These are phyloP conservation scores for Trypanosomatidae sp. DNA, from an alignment of 208 protist species.

Conservation along the genomic window DNA sequence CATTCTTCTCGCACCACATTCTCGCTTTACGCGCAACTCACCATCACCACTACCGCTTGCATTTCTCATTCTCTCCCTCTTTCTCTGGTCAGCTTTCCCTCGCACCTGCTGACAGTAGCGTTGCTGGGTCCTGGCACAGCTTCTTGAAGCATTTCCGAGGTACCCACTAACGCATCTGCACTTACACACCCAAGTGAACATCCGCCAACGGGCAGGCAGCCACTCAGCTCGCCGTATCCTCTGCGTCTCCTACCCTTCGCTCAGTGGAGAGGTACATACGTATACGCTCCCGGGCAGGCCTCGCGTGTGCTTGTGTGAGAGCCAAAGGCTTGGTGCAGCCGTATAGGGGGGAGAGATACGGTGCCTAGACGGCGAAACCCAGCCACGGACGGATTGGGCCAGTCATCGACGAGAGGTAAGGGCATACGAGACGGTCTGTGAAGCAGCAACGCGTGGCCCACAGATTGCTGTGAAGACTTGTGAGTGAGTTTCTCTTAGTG, in stretches of 20 bases:
- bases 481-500: background rate
- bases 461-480: background rate
- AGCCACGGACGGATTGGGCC: background rate
- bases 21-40: background rate
- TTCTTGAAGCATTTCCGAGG: background rate
- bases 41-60: background rate
- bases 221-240: background rate
- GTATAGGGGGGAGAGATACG: too few species aligned
- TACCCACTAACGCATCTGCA: background rate
- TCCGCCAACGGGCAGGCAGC: background rate
- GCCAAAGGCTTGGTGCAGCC: background rate
- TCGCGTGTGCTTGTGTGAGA: background rate
- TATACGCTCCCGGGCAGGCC: background rate
- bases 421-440: background rate
- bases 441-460: background rate
- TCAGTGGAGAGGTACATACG: background rate
- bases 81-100: background rate
- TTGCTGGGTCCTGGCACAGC: background rate
- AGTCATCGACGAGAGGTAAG: background rate
- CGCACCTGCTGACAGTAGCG: background rate
- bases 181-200: background rate
- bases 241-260: background rate
- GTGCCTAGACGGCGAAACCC: background rate
- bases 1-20: background rate
- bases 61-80: background rate